Percentiles rank a stretch among this genome's conserved stretches.
phyloP scores from a whole-genome alignment of 2,329 filamentous ascomycete genomes.

The Pseudocercospora fuligena region DNA sequence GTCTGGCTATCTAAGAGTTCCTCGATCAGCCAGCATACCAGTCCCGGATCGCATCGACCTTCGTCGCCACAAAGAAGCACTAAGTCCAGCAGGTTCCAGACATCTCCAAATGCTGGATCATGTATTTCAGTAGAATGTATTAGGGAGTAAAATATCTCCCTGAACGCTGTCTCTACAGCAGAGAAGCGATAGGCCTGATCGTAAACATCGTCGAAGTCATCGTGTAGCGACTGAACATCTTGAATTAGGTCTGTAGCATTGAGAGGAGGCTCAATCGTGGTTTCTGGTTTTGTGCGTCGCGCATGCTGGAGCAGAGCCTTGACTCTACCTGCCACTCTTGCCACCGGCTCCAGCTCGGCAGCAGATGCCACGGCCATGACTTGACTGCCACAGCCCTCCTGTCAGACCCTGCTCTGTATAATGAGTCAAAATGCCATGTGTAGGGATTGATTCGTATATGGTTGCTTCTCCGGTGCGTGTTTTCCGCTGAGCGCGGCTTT shows the following conservation, averaged over 20 bases:
- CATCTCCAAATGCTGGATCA: constrained; percentile 74
- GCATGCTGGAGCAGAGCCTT: constrained; percentile 49
- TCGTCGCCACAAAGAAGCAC: constrained; percentile 78
- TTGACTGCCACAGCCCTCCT: too few species aligned
- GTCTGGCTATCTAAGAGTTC: constrained; percentile 96
- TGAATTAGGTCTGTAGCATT: constrained; percentile 46
- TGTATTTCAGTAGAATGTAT: constrained; percentile 69
- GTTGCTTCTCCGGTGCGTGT: background rate
- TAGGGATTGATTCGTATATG: background rate
- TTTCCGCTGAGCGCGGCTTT: too few species aligned
- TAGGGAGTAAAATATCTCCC: constrained; percentile 72
- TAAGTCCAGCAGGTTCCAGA: constrained; percentile 95
- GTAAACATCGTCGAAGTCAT: constrained; percentile 34
- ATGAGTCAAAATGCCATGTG: background rate
- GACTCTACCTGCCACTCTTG: constrained; percentile 39
- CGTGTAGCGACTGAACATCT: constrained; percentile 34
- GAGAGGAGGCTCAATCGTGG: constrained; percentile 51
- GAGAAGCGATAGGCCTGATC: constrained; percentile 51
- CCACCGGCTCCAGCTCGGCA: constrained; percentile 36
- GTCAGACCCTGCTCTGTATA: background rate
- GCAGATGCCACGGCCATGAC: constrained; percentile 37
- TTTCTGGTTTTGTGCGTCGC: constrained; percentile 45
- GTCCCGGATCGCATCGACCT: constrained; percentile 70
- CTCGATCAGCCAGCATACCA: constrained; percentile 90
- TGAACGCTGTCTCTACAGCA: constrained; percentile 81